Conservation (phyloP, 345 rosid genomes). For the Pseudoturritis turrita region DNA sequence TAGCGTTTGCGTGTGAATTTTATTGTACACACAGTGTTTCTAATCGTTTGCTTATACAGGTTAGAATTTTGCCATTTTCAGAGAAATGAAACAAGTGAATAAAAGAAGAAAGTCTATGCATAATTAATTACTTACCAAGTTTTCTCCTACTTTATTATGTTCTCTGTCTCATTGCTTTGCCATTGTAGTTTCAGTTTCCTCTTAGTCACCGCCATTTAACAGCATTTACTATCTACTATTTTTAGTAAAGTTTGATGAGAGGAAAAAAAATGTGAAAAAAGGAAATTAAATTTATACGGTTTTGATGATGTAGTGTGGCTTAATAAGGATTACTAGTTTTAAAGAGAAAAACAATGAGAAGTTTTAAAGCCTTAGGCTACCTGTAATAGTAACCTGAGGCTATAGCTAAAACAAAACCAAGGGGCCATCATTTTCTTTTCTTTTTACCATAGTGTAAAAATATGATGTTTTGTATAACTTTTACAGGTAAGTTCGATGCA, state of each 20-base stretch:
- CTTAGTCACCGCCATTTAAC: constrained; percentile 26
- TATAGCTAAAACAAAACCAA: neutral
- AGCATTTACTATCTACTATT: constrained; percentile 25
- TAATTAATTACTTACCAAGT: neutral
- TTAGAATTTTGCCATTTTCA: constrained; percentile 4
- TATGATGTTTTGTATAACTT: neutral
- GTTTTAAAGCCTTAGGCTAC: neutral
- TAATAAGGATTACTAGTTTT: neutral
- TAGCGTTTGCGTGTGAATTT: constrained; percentile 8
- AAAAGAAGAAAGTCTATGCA: constrained; percentile 12
- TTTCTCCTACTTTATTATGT: constrained; percentile 11
- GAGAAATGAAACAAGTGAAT: neutral
- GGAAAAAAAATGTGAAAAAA: neutral
- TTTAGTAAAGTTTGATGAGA: constrained; percentile 18
- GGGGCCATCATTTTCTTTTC: neutral
- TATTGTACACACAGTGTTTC: neutral
- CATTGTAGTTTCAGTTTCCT: constrained; percentile 5
- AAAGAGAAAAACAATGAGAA: neutral
- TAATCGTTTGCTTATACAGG: constrained; percentile 5
- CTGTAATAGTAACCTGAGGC: constrained; percentile 12
- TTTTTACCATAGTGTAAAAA: neutral
- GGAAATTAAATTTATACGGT: neutral
- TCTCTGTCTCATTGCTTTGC: constrained; percentile 25
- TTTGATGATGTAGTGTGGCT: neutral
- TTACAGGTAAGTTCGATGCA: neutral